phyloP scores from a whole-genome alignment of 2,329 filamentous ascomycete species.

The Pseudogymnoascus sp. region DNA sequence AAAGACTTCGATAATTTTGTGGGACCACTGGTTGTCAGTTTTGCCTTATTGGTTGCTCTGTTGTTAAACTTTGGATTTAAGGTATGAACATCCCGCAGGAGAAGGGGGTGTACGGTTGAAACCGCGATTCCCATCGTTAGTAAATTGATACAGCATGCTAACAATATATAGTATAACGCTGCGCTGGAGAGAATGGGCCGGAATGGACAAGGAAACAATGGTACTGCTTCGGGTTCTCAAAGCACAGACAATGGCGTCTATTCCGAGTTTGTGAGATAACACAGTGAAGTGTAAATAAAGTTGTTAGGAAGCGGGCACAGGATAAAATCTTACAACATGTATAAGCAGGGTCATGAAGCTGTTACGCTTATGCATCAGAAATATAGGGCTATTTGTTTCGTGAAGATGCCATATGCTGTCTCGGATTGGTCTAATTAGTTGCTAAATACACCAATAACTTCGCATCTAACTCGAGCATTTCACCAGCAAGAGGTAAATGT shows the following conservation, averaged over 20 bases:
- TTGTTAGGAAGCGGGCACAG: background rate
- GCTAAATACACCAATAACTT: background rate
- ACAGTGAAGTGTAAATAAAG: background rate
- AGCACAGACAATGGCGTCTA: background rate
- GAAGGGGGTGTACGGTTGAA: background rate
- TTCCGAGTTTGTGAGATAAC: background rate
- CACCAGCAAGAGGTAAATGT: background rate
- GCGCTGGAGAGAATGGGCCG: background rate
- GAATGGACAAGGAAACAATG: background rate
- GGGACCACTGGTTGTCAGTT: constrained; percentile 76
- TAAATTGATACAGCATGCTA: background rate
- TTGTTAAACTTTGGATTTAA: constrained; percentile 85
- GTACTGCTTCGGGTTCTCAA: background rate
- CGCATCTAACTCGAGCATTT: background rate
- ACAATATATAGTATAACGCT: background rate
- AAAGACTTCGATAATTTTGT: constrained; percentile 88
- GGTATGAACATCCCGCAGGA: constrained; percentile 36
- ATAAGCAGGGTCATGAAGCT: background rate
- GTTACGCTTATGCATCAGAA: background rate
- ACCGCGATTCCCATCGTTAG: background rate
- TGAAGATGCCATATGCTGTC: background rate
- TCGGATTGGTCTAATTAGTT: background rate
- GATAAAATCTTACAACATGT: background rate
- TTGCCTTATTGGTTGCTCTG: constrained; percentile 69
- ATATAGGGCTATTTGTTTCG: background rate